Evolutionary conservation across 331 rosid species (phyloP), one percentile per base, ranked within the genome.

Genomic region (Acacia concinna): DNA sequence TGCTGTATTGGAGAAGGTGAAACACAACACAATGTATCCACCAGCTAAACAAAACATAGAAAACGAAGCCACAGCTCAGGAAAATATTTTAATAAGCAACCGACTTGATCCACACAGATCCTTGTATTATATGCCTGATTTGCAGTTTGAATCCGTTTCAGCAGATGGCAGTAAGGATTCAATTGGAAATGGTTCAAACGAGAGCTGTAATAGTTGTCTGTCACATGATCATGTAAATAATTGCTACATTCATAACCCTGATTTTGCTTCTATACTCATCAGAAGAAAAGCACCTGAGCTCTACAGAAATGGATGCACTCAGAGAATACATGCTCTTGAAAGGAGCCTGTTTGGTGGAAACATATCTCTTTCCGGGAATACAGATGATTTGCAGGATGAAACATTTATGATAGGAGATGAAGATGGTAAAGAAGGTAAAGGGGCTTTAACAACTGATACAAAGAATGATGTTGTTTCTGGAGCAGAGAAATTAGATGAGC

Each of bases 291-390:
- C 81, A 46, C 88, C 87, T 8, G 84, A 86, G 75, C 89, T 86
- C 31, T 88, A 81, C 83, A 81, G 78, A 81, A 88, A 88, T 54
- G 91, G 91, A 37, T 88, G 91, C 84, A 88, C 88, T 54, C 91
- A 88, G 66, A 81, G 91, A 84, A 84, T 88, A 81, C 88, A 81
- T 69, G 89, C 91, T 23, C 78, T 74, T 79, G 91, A 88, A 79
- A 81, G 86, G 82, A 85, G 76, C 60, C 83, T 77, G 43, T 81
- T 83, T 78, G 84, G 76, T 81, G 85, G 82, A 44, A 77, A 81
- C 31, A 13, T 82, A 71, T 76, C 88, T 63, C 78, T 83, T 76
- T 73, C 78, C 51, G 79, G 79, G 80, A 65, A 87, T 68, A 47
- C 23, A 62, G 92, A 83, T 70, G 81, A 70, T 83, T 78, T 64